Conservation (phyloP, 139 green algal species). For the Asterochloris sp. region DNA sequence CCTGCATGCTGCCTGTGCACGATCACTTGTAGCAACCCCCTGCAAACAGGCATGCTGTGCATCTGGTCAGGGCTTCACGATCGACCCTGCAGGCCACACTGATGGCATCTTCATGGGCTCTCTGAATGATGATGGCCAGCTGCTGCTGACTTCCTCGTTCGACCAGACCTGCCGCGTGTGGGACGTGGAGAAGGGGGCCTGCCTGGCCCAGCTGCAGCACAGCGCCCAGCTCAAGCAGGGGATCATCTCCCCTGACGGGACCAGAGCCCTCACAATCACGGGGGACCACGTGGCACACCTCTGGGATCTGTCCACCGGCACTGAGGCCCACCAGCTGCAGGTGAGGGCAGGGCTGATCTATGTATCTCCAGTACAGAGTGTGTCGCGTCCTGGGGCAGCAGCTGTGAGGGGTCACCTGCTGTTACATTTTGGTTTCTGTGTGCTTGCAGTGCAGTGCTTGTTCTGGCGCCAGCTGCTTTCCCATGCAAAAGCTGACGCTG, state of each 20-base stretch:
- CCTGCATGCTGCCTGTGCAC: too few species aligned
- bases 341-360: constrained; percentile 6
- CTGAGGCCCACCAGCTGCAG: constrained; percentile 26
- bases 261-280: constrained; percentile 40
- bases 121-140: constrained; percentile 30
- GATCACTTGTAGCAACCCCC: too few species aligned
- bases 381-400: too few species aligned
- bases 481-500: too few species aligned
- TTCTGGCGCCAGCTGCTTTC: too few species aligned
- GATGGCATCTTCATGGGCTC: constrained; percentile 23
- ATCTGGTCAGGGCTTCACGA: neutral
- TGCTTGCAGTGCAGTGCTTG: too few species aligned
- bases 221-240: constrained; percentile 17
- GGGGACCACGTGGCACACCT: constrained; percentile 41
- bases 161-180: constrained; percentile 72
- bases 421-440: too few species aligned
- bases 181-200: constrained; percentile 36
- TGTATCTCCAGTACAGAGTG: too few species aligned
- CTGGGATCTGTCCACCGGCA: constrained; percentile 32
- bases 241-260: constrained; percentile 19
- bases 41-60: too few species aligned
- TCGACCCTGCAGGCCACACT: constrained; percentile 19
- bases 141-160: constrained; percentile 57
- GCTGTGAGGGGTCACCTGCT: too few species aligned
- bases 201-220: constrained; percentile 30